These are phyloP conservation scores for Solanum sparsipilum DNA, from an alignment of 257 asterid species.

Conservation along the genomic window DNA sequence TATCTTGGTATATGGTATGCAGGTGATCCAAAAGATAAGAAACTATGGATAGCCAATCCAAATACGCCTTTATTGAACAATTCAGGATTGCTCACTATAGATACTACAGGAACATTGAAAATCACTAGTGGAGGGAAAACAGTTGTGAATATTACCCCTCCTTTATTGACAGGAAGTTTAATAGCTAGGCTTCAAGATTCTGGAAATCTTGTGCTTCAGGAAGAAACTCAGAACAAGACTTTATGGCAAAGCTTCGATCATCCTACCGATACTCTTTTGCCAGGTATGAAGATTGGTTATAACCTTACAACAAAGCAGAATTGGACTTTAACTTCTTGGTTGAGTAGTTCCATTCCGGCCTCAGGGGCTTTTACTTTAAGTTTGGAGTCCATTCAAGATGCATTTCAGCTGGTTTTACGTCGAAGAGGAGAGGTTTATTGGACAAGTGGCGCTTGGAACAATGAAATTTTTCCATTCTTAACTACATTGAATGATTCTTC, in stretches of 20 bases:
- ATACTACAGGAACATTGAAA: not conserved
- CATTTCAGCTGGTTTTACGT: not conserved
- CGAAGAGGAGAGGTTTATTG: not conserved
- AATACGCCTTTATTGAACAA: not conserved
- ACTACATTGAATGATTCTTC: not conserved
- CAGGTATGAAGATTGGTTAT: slow-evolving; percentile 43
- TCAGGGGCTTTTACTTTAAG: not conserved
- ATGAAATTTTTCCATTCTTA: not conserved
- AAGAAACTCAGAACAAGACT: not conserved
- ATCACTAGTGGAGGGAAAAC: not conserved
- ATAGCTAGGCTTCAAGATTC: not conserved
- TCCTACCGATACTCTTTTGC: slow-evolving; percentile 45
- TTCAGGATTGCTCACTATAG: not conserved
- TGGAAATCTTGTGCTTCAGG: not conserved
- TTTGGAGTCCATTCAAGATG: not conserved
- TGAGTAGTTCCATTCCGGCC: slow-evolving; percentile 7
- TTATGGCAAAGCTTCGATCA: slow-evolving; percentile 35
- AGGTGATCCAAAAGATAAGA: not conserved
- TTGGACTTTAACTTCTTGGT: slow-evolving; percentile 46
- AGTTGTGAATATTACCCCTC: not conserved
- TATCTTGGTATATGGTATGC: not conserved
- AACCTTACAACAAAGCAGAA: slow-evolving; percentile 24
- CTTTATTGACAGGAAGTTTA: not conserved
- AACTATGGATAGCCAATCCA: not conserved
- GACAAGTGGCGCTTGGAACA: not conserved